Evolutionary conservation across 768 basidiomycete genomes (phyloP), one percentile per base, ranked within the genome.

Genomic region (Rhodosporidiobolus odoratus): DNA sequence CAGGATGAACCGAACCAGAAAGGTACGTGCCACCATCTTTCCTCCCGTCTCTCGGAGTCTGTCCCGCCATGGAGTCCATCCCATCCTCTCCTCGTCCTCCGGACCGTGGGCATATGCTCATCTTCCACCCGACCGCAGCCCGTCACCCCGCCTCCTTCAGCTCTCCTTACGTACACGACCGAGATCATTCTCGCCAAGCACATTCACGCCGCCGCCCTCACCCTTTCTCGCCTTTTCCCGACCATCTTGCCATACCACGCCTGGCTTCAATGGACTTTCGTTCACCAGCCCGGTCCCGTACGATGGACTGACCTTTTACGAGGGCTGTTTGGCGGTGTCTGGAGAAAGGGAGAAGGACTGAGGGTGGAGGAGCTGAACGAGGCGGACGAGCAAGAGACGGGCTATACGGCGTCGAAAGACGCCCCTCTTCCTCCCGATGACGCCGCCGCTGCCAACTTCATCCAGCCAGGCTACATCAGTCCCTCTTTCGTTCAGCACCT

Each of bases 201-300:
- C 80, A 79, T 90, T 70, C 83, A 93, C 27, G 93, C 97, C 75
- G 81, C 93, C 60, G 82, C 93, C 52, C 85, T 98, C 50, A 90
- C 92, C 80, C 71, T 91, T 66, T 88, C 87, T 0, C 84, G 89
- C 53, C 87, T 84, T 78, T 80, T 89, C 68, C 82, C 84, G 25
- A 78, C 79, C 52, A 79, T 93, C 69, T 91, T 90, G 73, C 79
- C 84, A 7, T 84, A 83, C 80, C 85, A 87, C 62, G 86, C 85
- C 9, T 82, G 84, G 41, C 83, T 89, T 56, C 75, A 77, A 65
- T 79, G 75, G 72, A 73, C 72, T 15, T 50, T 69, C 61, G 58
- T 66, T 0, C 58, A 68, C n/a, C 75, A 75, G 48, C 74, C 76
- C 19, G 75, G 73, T 2, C 65, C 70, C 3, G 43, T 72, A 0